These are phyloP conservation scores for Monosporascus sp. DNA, from an alignment of 2,329 filamentous ascomycete genomes.

Conservation along the genomic window DNA sequence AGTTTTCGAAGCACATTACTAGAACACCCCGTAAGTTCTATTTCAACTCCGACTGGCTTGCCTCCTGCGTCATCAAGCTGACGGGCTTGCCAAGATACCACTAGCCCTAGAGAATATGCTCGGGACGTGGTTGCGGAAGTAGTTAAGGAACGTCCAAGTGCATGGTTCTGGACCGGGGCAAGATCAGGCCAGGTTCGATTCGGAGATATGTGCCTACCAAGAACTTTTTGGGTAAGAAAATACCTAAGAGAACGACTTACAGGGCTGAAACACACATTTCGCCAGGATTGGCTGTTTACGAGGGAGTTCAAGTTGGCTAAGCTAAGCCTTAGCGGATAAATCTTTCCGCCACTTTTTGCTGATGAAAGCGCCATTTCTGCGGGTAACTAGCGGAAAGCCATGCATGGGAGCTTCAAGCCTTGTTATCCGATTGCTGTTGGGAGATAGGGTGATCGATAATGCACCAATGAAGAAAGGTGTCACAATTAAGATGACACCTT, in stretches of 20 bases:
- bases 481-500: too few relatives aligned
- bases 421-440: too few relatives aligned
- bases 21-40: not conserved
- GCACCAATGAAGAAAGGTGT: too few relatives aligned
- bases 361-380: too few relatives aligned
- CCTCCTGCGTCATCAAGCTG: not conserved
- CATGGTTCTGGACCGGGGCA: not conserved
- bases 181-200: not conserved
- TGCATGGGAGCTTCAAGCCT: too few relatives aligned
- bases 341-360: too few relatives aligned
- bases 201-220: not conserved
- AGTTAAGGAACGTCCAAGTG: not conserved
- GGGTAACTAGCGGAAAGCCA: too few relatives aligned
- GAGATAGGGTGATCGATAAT: too few relatives aligned
- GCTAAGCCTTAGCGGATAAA: not conserved
- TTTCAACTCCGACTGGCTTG: not conserved
- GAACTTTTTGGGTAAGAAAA: not conserved
- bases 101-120: not conserved
- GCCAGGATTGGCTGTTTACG: not conserved
- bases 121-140: not conserved
- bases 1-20: not conserved
- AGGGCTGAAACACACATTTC: not conserved
- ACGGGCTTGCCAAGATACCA: not conserved
- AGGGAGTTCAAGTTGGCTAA: not conserved
- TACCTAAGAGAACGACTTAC: not conserved